phyloP scores from a whole-genome alignment of 2,329 filamentous ascomycete species.

The Paramyrothecium roridum region DNA sequence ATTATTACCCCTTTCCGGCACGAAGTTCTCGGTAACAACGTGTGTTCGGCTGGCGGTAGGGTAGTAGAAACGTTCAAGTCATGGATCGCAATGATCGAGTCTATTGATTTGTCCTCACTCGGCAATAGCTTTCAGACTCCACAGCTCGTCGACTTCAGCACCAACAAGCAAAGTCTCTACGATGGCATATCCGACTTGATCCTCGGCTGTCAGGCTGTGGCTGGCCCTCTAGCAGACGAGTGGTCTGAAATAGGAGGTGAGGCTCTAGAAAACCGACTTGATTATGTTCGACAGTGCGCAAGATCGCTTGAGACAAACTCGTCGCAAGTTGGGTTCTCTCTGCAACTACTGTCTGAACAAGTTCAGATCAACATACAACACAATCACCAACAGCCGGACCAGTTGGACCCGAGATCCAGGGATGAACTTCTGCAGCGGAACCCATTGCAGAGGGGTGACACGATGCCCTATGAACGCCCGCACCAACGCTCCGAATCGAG shows the following conservation, averaged over 20 bases:
- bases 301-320: constrained; percentile 83
- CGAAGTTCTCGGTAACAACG: constrained; percentile 73
- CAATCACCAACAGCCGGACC: constrained; percentile 25
- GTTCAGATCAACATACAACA: constrained; percentile 57
- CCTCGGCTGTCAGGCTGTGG: constrained; percentile 84
- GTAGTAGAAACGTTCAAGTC: constrained; percentile 86
- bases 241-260: constrained; percentile 93
- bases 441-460: constrained; percentile 54
- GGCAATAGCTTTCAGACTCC: constrained; percentile 78
- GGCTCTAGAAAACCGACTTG: constrained; percentile 81
- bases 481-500: constrained; percentile 59
- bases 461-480: constrained; percentile 51
- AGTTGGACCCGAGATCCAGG: constrained; percentile 35
- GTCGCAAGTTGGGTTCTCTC: constrained; percentile 81
- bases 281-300: constrained; percentile 72
- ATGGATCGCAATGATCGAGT: constrained; percentile 88
- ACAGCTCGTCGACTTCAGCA: constrained; percentile 80
- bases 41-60: constrained; percentile 74
- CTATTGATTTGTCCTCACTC: constrained; percentile 80
- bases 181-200: constrained; percentile 90
- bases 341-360: constrained; percentile 83
- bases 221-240: constrained; percentile 87
- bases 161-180: constrained; percentile 90
- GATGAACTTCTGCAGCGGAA: constrained; percentile 47
- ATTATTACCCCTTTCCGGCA: constrained; percentile 77